phyloP scores from a whole-genome alignment of 1,284 basidiomycete species.

The Papiliotrema laurentii region DNA sequence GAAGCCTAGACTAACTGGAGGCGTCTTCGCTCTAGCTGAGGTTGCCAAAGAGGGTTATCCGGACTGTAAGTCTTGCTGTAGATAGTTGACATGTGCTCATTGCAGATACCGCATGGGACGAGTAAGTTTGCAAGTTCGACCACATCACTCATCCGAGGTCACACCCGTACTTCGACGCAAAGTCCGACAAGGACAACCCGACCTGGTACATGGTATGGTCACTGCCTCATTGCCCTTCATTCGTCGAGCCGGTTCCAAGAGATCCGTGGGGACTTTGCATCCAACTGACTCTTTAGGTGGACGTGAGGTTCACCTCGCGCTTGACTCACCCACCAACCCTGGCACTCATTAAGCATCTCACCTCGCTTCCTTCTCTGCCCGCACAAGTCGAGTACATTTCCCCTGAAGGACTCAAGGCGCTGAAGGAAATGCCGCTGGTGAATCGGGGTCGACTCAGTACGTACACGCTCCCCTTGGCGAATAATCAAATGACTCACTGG shows the following conservation, averaged over 20 bases:
- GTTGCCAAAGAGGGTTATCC: conserved; percentile 81
- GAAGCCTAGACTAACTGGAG: conserved; percentile 44
- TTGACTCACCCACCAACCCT: conserved; percentile 73
- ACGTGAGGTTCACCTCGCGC: conserved; percentile 66
- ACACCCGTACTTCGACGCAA: conserved; percentile 87
- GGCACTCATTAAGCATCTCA: conserved; percentile 65
- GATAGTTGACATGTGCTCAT: no score
- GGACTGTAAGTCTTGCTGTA: conserved; percentile 71
- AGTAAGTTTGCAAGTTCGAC: conserved; percentile 52
- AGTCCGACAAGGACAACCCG: conserved; percentile 68
- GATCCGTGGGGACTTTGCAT: neutral
- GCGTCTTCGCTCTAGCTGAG: conserved; percentile 78
- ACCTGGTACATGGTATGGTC: conserved; percentile 86
- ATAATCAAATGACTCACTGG: no score
- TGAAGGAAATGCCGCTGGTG: conserved; percentile 71
- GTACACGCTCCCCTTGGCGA: no score
- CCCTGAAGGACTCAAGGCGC: conserved; percentile 54
- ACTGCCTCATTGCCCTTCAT: neutral
- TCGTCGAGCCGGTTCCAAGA: neutral
- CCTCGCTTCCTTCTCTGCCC: conserved; percentile 49
- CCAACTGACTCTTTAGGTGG: conserved; percentile 54
- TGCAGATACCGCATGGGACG: conserved; percentile 81
- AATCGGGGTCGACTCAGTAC: conserved; percentile 81
- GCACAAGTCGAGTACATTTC: conserved; percentile 63
- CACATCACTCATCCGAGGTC: conserved; percentile 41